These are phyloP conservation scores for Rhizophagus clarus DNA, from an alignment of 192 early-diverging fungal genomes.

Conservation along the genomic window DNA sequence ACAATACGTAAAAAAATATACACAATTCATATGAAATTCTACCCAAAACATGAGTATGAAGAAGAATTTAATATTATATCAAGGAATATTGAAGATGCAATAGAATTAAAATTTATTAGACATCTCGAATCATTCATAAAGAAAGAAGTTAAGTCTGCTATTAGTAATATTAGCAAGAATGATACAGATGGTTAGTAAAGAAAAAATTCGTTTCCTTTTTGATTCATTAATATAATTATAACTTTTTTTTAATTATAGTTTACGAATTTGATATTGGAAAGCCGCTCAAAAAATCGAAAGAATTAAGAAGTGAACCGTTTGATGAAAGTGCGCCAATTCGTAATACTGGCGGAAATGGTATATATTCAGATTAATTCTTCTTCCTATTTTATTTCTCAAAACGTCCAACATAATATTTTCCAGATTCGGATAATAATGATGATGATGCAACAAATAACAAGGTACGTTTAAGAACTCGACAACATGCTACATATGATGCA, in stretches of 20 bases:
- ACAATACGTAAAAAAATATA: conserved; percentile 71
- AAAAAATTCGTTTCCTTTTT: neutral
- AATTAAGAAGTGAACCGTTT: neutral
- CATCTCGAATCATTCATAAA: conserved; percentile 75
- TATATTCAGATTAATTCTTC: neutral
- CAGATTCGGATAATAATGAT: conserved; percentile 66
- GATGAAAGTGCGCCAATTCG: conserved; percentile 30
- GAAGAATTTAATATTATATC: conserved; percentile 74
- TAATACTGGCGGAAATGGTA: conserved; percentile 40
- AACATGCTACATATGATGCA: conserved; percentile 77
- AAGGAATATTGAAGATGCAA: conserved; percentile 68
- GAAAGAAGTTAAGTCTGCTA: conserved; percentile 51
- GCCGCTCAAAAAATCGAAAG: neutral
- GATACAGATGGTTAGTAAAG: neutral
- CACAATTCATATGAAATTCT: conserved; percentile 82
- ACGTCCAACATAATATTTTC: neutral
- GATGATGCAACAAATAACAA: conserved; percentile 76
- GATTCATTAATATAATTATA: neutral
- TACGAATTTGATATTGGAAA: neutral
- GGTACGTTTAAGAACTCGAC: conserved; percentile 57
- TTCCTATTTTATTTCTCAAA: neutral
- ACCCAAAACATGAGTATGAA: conserved; percentile 74
- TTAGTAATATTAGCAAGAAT: neutral
- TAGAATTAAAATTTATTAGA: conserved; percentile 76
- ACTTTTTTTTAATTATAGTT: neutral